Conservation (phyloP, 139 green algal species). For the Pseudopediastrum boryanum region DNA sequence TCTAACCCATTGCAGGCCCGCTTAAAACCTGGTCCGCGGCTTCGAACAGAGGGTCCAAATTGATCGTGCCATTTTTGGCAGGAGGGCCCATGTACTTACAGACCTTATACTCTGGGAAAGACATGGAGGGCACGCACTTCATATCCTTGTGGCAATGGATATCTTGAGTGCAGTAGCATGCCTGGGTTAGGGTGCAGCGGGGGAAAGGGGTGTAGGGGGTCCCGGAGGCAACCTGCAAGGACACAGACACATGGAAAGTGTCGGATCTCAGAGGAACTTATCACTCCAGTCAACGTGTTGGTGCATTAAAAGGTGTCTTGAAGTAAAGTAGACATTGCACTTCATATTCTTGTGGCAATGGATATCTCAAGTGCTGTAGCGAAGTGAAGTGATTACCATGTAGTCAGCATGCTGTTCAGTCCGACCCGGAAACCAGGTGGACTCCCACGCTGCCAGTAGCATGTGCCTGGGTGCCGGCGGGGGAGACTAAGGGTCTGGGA, state of each 20-base stretch:
- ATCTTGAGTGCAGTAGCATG: slow-evolving; percentile 15
- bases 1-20: too few species aligned
- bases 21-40: too few species aligned
- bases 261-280: background rate
- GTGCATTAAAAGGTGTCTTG: background rate
- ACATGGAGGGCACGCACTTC: slow-evolving; percentile 1
- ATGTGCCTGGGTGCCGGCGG: background rate
- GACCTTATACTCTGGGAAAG: slow-evolving; percentile 31
- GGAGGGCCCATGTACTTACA: slow-evolving; percentile 29
- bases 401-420: too few species aligned
- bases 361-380: background rate
- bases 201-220: background rate
- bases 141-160: slow-evolving; percentile 8
- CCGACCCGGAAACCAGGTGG: too few species aligned
- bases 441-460: too few species aligned
- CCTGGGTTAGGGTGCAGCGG: background rate
- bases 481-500: background rate
- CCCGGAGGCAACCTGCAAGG: background rate
- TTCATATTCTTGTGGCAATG: slow-evolving; percentile 11
- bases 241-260: background rate
- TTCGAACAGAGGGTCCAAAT: too few species aligned
- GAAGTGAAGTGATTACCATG: too few species aligned
- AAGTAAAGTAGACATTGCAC: background rate
- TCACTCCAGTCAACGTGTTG: background rate
- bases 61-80: too few species aligned